A percentile compares a stretch with the other conserved stretches of the same genome.
These are phyloP conservation scores for Cryphonectria parasitica DNA, from an alignment of 2,329 filamentous ascomycete genomes.

Conservation along the genomic window DNA sequence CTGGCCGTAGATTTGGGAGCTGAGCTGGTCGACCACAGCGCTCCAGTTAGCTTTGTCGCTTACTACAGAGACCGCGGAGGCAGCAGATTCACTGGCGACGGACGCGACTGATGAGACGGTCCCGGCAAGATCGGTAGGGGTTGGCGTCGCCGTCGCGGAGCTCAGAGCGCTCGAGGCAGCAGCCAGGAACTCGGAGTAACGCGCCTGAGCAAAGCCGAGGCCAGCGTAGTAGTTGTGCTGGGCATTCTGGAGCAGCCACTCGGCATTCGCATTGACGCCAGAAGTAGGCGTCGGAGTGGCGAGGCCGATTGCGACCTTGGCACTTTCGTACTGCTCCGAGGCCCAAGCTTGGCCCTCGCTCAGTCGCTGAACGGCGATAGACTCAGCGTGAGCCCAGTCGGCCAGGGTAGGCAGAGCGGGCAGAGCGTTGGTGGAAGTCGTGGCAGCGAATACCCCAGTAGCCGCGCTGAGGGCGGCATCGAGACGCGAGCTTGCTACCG, in stretches of 20 bases:
- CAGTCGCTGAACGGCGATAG: slow-evolving; percentile 71
- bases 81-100: slow-evolving; percentile 49
- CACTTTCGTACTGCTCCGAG: slow-evolving; percentile 70
- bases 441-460: slow-evolving; percentile 54
- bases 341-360: slow-evolving; percentile 72
- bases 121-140: slow-evolving; percentile 57
- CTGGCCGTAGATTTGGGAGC: slow-evolving; percentile 70
- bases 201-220: slow-evolving; percentile 75
- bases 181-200: slow-evolving; percentile 75
- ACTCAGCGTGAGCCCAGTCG: slow-evolving; percentile 56
- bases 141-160: slow-evolving; percentile 61
- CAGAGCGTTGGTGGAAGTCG: slow-evolving; percentile 42
- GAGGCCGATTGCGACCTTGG: slow-evolving; percentile 67
- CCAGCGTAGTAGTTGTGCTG: slow-evolving; percentile 75
- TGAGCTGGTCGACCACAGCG: slow-evolving; percentile 64
- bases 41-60: slow-evolving; percentile 60
- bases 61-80: slow-evolving; percentile 42
- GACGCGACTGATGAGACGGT: slow-evolving; percentile 52
- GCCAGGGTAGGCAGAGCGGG: slow-evolving; percentile 44
- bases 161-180: slow-evolving; percentile 73
- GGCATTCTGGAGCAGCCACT: slow-evolving; percentile 64
- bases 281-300: slow-evolving; percentile 60
- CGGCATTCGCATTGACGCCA: slow-evolving; percentile 48
- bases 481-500: slow-evolving; percentile 63
- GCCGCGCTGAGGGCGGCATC: slow-evolving; percentile 59